Evolutionary conservation across 169 alveolate species (phyloP).

Genomic region (Eimeria mitis): DNA sequence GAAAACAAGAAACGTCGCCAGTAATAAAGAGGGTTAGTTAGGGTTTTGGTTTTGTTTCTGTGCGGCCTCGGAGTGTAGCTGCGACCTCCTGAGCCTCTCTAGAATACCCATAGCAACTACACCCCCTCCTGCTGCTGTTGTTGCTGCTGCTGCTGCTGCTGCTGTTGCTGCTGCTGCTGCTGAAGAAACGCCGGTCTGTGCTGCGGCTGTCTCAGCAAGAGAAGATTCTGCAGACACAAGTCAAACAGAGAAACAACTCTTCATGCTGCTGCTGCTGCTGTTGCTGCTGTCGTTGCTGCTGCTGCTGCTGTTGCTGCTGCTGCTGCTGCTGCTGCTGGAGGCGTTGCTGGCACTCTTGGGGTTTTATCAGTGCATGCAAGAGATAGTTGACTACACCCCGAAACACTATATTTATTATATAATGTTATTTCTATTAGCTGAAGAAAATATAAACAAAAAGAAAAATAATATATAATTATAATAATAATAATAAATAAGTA

Average conservation of each 20-base stretch:
- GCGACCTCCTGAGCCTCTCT: constrained; percentile 33
- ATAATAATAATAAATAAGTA: too few relatives aligned
- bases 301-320: constrained; percentile 55
- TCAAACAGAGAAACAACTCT: not conserved
- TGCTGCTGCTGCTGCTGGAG: not conserved
- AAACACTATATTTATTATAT: too few relatives aligned
- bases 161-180: not conserved
- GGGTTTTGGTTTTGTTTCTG: not conserved
- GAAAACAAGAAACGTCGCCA: not conserved
- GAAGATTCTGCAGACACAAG: not conserved
- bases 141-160: constrained; percentile 14
- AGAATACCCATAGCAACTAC: not conserved
- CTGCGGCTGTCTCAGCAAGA: not conserved
- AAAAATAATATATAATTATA: too few relatives aligned
- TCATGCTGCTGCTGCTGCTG: not conserved
- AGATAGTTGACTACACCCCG: not conserved
- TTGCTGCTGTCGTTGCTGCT: constrained; percentile 29
- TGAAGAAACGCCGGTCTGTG: not conserved
- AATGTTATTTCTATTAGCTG: too few relatives aligned
- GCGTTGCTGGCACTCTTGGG: not conserved
- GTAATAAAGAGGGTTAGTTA: not conserved
- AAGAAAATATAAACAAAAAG: too few relatives aligned
- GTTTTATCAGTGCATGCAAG: not conserved
- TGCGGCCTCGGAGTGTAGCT: too few relatives aligned
- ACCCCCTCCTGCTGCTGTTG: constrained; percentile 11